Base-by-base conservation (phyloP, 305 asterid species). In the Fraxinus xanthoxyloides region DNA sequence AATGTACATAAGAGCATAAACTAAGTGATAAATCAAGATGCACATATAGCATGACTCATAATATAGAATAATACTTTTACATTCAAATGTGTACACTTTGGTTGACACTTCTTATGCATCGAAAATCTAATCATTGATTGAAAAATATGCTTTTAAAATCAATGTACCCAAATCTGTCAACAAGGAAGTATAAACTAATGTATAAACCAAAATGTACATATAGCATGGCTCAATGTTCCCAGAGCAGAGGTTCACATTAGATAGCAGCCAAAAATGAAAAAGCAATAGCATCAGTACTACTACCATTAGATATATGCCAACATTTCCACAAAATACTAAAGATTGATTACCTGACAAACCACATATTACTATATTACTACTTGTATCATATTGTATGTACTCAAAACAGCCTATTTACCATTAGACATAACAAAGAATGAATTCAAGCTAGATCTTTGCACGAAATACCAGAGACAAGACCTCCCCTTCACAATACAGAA, bases 341-440 rank as follows among this genome's bases (percentile, higher is more conserved):
- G 5, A 80, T 70, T 30, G 76, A 31, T 72, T 72, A 17, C 48
- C 24, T 31, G 48, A 72, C 46, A 32, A 17, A 28, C 19, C 38
- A 38, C 74, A 67, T 28, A 28, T 67, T 12, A 32, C 30, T 17
- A 21, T 72, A 80, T 79, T 43, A 43, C 86, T 80, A 43, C 86
- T 83, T 36, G 48, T 78, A 32, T 69, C 72, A 72, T 67, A 54
- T 65, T 80, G 72, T 67, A 63, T 83, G 72, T 67, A 63, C 26
- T 43, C 56, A 72, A 67, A 26, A 79, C 72, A 77, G 83, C 86
- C 83, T 75, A 81, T 78, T 35, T 46, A 81, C 83, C 51, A 78
- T 82, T 56, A 79, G 78, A 74, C 0, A 13, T 72, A 70, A 83
- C 54, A 74, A 85, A 82, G 83, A 82, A 85, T 83, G 79, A 81